Evolutionary conservation across 768 basidiomycete species (phyloP).

Genomic region (Lentinula raphanica): DNA sequence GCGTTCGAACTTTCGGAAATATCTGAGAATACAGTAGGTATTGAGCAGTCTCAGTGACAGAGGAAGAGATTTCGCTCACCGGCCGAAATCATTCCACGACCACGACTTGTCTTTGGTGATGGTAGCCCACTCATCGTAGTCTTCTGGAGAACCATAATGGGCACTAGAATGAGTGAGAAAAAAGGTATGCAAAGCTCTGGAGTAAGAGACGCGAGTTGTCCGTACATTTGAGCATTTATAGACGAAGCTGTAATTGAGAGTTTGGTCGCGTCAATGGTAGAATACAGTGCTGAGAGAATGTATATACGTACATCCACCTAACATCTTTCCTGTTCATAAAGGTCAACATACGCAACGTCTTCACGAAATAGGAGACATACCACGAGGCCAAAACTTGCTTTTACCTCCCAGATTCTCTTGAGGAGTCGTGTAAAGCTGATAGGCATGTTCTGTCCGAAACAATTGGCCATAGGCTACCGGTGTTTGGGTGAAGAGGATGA

Average conservation of each 20-base stretch:
- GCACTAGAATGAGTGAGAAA: conserved; percentile 29
- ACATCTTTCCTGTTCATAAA: conserved; percentile 42
- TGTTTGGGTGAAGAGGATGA: conserved; percentile 31
- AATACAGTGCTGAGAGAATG: neutral
- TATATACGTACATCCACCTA: conserved; percentile 45
- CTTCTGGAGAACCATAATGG: conserved; percentile 64
- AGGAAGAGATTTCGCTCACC: conserved; percentile 23
- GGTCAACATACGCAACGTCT: neutral
- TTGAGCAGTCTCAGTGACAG: neutral
- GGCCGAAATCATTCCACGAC: conserved; percentile 52
- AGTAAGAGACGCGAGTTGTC: neutral
- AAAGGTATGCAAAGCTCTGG: neutral
- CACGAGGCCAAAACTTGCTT: conserved; percentile 58
- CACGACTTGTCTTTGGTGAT: conserved; percentile 54
- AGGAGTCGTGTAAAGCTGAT: conserved; percentile 48
- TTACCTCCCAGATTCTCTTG: conserved; percentile 42
- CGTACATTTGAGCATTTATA: conserved; percentile 57
- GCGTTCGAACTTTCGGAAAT: conserved; percentile 64
- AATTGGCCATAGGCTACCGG: conserved; percentile 37
- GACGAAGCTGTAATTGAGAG: conserved; percentile 43
- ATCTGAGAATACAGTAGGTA: conserved; percentile 32
- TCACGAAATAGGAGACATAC: conserved; percentile 24
- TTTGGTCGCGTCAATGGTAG: neutral
- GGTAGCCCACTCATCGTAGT: conserved; percentile 65
- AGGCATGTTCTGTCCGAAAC: conserved; percentile 42